Evolutionary conservation across 495 filamentous ascomycete genomes (phyloP).

Genomic region (Trichoderma gamsii): DNA sequence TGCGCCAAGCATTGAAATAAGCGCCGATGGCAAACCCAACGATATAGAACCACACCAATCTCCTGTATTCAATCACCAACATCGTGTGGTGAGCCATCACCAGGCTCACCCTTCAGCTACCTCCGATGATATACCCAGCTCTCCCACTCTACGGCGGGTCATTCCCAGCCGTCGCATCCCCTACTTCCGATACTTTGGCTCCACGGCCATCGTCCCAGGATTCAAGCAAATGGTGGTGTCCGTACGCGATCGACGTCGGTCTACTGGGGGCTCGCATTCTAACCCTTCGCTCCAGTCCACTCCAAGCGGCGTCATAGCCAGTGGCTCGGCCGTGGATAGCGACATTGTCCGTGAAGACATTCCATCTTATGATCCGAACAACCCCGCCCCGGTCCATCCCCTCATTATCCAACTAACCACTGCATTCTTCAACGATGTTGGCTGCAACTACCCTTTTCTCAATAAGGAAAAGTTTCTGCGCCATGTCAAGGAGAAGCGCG

Average conservation of each 20-base stretch:
- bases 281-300: conserved; percentile 33
- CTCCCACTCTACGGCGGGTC: conserved; percentile 13
- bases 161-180: conserved; percentile 61
- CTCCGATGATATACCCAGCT: conserved; percentile 7
- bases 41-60: not conserved
- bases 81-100: not conserved
- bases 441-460: conserved; percentile 78
- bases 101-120: not conserved
- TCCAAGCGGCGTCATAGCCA: conserved; percentile 14
- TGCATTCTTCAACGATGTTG: conserved; percentile 70
- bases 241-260: conserved; percentile 41
- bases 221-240: conserved; percentile 87
- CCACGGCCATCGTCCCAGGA: conserved; percentile 84
- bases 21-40: not conserved
- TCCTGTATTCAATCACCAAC: conserved; percentile 17
- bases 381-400: conserved; percentile 58
- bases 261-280: conserved; percentile 33
- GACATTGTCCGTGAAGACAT: conserved; percentile 50
- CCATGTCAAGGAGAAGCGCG: conserved; percentile 65
- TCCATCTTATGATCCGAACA: conserved; percentile 71
- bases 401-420: conserved; percentile 69
- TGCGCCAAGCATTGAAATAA: not conserved
- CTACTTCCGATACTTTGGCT: conserved; percentile 83
- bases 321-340: conserved; percentile 35
- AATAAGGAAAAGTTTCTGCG: conserved; percentile 61